Base-by-base conservation (phyloP, 2,329 filamentous ascomycete species). In the Macrophomina phaseolina region DNA sequence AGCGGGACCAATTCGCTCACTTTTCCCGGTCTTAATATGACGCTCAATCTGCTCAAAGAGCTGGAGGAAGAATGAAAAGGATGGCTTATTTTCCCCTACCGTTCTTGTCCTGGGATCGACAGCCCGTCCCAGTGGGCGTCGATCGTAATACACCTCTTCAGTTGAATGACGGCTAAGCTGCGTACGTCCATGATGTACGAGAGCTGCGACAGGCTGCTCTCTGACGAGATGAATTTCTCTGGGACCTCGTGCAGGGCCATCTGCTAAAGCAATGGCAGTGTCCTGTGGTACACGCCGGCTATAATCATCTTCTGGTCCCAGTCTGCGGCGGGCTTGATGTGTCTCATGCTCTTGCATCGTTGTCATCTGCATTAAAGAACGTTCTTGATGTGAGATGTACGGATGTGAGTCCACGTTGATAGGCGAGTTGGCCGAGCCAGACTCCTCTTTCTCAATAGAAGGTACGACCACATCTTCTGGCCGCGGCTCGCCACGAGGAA, bases 341-440 rank as follows among this genome's bases (percentile, higher is more conserved):
- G 11, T 5, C 2, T 32, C 46, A 30, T 40, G 58, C 45, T 18
- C 58, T 12, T 62, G 58, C 9, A 12, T 42, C 28, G 34, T 16
- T 4, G 63, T 42, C 9, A 34, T 38, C 36, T 51, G 64, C 64
- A 66, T 61, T 45, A 61, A n/a, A 8, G 64, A 51, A n/a, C 64
- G 64, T 34, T 66, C 64, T n/a, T 66, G 64, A 38, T 38, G 64
- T 32, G 64, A 66, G 14, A 66, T 7, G 55, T 66, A 66, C 6
- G 34, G 53, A 9, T 28, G 40, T 14, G 34, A 5, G 8, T 51
- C 45, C 42, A 49, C 60, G 45, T 45, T 28, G 34, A 18, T 40
- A 12, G 53, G 23, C 7, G 34, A 46, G 14, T 34, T 32, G 28
- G 46, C 64, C 34, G 55, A 45, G 11, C 45, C 49, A 34, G 45